A percentile compares a stretch with the other conserved stretches of the same genome.
phyloP scores from a whole-genome alignment of 2,329 filamentous ascomycete species.

The Fusarium sp. region DNA sequence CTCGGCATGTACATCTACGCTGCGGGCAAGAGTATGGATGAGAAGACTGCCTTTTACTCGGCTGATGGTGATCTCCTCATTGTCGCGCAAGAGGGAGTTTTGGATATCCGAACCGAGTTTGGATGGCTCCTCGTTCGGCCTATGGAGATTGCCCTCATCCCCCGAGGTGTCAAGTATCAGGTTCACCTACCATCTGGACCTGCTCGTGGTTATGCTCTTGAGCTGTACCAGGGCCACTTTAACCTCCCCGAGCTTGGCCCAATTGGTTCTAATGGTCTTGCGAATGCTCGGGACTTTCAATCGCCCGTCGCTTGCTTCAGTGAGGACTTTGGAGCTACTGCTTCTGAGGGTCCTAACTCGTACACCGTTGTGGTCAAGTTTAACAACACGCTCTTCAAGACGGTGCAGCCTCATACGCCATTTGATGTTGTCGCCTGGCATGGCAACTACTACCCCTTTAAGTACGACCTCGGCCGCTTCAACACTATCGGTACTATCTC shows the following conservation, averaged over 20 bases:
- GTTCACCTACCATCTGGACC: conserved; percentile 73
- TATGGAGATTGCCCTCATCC: conserved; percentile 82
- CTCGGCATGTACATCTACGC: conserved; percentile 86
- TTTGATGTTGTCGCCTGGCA: conserved; percentile 88
- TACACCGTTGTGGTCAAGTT: conserved; percentile 73
- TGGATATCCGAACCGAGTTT: conserved; percentile 84
- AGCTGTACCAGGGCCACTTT: conserved; percentile 80
- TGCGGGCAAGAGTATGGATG: conserved; percentile 81
- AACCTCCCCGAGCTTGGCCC: conserved; percentile 78
- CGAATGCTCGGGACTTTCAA: conserved; percentile 82
- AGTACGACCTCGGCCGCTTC: conserved; percentile 84
- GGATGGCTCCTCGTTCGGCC: conserved; percentile 81
- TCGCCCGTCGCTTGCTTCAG: conserved; percentile 77
- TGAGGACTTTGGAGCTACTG: conserved; percentile 64
- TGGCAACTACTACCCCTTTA: conserved; percentile 83
- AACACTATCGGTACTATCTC: conserved; percentile 79
- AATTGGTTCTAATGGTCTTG: conserved; percentile 80
- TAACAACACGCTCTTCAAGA: conserved; percentile 74
- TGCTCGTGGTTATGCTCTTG: conserved; percentile 79
- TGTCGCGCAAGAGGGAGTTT: conserved; percentile 78
- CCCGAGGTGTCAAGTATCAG: conserved; percentile 79
- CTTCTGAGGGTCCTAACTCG: conserved; percentile 50
- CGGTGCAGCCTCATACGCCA: conserved; percentile 76
- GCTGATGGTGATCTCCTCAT: conserved; percentile 84
- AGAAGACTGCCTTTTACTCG: conserved; percentile 83